Conservation (phyloP, 139 green algal genomes). For the Microglena sp. region DNA sequence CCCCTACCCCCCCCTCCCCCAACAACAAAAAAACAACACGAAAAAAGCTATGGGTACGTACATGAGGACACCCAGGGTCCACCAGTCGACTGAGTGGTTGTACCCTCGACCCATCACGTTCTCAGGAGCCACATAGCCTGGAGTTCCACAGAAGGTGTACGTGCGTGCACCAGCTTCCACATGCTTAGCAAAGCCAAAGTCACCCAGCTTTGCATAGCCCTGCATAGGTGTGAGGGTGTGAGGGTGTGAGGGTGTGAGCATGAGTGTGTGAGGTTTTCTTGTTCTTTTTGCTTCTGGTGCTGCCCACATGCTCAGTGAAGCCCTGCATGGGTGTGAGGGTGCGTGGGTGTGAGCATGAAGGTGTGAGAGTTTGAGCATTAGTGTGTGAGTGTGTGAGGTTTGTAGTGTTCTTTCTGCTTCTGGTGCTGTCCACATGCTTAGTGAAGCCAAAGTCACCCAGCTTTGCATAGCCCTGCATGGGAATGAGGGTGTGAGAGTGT, state of each 20-base stretch:
- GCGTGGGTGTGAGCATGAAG: background rate
- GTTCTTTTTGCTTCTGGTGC: background rate
- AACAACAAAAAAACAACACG: too few species aligned
- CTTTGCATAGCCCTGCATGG: slow-evolving; percentile 66
- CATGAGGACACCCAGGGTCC: slow-evolving; percentile 87
- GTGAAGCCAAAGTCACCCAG: slow-evolving; percentile 86
- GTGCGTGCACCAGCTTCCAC: slow-evolving; percentile 62
- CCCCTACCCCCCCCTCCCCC: too few species aligned
- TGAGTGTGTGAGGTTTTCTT: background rate
- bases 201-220: slow-evolving; percentile 69
- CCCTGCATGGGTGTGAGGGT: slow-evolving; percentile 24
- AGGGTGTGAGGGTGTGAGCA: background rate
- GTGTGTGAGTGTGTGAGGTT: background rate
- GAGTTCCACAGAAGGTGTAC: slow-evolving; percentile 82
- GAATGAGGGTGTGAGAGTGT: slow-evolving; percentile 8
- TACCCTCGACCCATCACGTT: slow-evolving; percentile 88
- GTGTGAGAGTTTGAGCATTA: background rate
- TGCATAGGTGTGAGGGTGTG: background rate
- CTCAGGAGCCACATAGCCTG: slow-evolving; percentile 56
- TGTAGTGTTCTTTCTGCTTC: background rate
- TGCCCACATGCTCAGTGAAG: slow-evolving; percentile 62
- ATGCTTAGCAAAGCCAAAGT: slow-evolving; percentile 82
- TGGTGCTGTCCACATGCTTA: slow-evolving; percentile 54
- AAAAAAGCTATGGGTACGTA: too few species aligned
- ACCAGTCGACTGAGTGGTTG: slow-evolving; percentile 87